Base-by-base conservation (phyloP, 2,329 filamentous ascomycete species). In the Aspergillus neoniger region DNA sequence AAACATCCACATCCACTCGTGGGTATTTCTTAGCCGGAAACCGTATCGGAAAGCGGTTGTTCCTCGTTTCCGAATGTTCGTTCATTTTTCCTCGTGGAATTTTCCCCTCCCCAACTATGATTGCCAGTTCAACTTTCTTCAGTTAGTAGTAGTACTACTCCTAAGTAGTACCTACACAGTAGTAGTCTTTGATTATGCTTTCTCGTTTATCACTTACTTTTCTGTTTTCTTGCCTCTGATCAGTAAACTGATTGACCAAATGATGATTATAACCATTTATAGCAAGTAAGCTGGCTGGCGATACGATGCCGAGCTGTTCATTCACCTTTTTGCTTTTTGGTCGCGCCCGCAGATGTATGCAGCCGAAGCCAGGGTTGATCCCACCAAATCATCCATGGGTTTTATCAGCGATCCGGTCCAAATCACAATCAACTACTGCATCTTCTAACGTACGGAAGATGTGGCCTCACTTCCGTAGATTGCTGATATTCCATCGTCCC, bases 261-360 rank as follows among this genome's bases (percentile, higher is more conserved):
- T 17, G 25, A 17, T 30, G 15, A 17, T 32, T 32, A 30, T 50
- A 30, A 30, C 25, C 47, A 19, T 17, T 17, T n/a, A 7, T 32
- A 15, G n/a, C 17, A n/a, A 30, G 23, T 14, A 15, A 15, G 23
- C 21, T 25, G 8, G 23, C 25, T 36, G 12, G 32, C 12, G 12
- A 36, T 36, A 36, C 44, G 21, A 49, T 28, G 44, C 44, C 25
- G 44, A 50, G 32, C 47, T 32, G 47, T 50, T 49, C 21, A n/a
- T 49, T 49, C 15, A 23, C 44, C 44, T 23, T 23, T 28, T 49
- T 49, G 44, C 44, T 49, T 30, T 30, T 44, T 44, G 4, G 15
- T 32, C 25, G 47, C 47, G 47, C 47, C 47, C 47, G 25, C 47
- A 32, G 47, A 50, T 50, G 47, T 50, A 50, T 50, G 47, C n/a